Conservation (phyloP, 108 stramenopile species). For the Nannochloropsis granulata region DNA sequence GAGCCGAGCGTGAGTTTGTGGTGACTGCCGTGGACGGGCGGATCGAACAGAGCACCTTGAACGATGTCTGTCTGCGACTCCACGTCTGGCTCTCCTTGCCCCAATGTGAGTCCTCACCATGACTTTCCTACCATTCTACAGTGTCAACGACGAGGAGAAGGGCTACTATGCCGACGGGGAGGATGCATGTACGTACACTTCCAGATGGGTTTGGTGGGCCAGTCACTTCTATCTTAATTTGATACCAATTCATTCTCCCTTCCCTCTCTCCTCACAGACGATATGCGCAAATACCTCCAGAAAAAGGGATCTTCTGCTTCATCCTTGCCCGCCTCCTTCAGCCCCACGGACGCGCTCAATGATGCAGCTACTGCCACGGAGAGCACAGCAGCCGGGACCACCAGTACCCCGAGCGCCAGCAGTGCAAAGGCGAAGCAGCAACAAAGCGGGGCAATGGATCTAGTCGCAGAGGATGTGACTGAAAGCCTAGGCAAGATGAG, state of each 20-base stretch:
- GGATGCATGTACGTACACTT: constrained; percentile 64
- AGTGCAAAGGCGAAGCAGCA: too few species aligned
- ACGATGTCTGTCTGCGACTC: too few species aligned
- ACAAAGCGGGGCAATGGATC: background rate
- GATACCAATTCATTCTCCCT: background rate
- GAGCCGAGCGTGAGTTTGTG: too few species aligned
- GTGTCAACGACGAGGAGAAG: constrained; percentile 79
- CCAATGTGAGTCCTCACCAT: background rate
- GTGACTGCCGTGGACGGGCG: too few species aligned
- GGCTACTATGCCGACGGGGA: constrained; percentile 99
- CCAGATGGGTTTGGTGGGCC: background rate
- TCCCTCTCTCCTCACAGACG: background rate
- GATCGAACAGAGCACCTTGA: too few species aligned
- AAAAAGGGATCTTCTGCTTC: background rate
- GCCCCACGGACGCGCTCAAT: background rate
- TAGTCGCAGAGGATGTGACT: background rate
- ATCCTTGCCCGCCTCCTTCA: background rate
- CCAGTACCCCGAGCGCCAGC: too few species aligned
- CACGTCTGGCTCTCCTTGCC: background rate
- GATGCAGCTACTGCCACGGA: background rate
- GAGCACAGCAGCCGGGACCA: background rate
- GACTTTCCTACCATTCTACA: background rate
- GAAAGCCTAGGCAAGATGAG: background rate
- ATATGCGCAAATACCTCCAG: background rate
- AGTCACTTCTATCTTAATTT: background rate